These are phyloP conservation scores for Nakazawaea ernobii DNA, from an alignment of 805 yeast species.

Conservation along the genomic window DNA sequence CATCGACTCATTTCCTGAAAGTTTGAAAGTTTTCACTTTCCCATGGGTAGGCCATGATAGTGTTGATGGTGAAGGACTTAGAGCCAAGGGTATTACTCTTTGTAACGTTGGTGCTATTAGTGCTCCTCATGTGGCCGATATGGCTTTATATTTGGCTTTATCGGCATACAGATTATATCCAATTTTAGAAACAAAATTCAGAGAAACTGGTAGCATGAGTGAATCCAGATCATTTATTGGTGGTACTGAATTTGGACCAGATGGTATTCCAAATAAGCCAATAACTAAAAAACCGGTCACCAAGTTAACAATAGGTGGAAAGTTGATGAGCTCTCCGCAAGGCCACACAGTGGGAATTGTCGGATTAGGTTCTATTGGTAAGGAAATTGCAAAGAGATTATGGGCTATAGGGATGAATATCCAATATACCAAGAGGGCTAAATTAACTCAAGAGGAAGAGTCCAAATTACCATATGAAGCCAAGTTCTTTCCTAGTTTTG, in stretches of 20 bases:
- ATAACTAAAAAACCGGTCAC: constrained; percentile 24
- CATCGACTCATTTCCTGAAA: constrained; percentile 33
- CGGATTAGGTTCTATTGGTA: constrained; percentile 61
- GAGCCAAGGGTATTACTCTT: constrained; percentile 32
- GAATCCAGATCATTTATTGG: constrained; percentile 30
- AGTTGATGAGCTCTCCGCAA: constrained; percentile 37
- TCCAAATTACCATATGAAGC: constrained; percentile 27
- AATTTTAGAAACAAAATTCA: constrained; percentile 33
- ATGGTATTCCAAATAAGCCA: constrained; percentile 25
- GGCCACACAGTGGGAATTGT: constrained; percentile 48
- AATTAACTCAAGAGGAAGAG: constrained; percentile 22
- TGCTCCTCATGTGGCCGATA: constrained; percentile 50
- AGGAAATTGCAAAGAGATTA: constrained; percentile 44
- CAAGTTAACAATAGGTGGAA: constrained; percentile 32
- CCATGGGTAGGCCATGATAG: constrained; percentile 57
- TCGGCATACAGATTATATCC: constrained; percentile 48
- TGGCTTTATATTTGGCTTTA: constrained; percentile 46
- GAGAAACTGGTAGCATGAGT: constrained; percentile 32
- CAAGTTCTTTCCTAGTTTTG: constrained; percentile 29
- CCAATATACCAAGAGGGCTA: constrained; percentile 46
- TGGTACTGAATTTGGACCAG: constrained; percentile 24
- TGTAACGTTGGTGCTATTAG: constrained; percentile 39
- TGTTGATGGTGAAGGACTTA: constrained; percentile 37
- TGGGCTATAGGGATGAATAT: constrained; percentile 52
- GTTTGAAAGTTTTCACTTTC: constrained; percentile 41